Evolutionary conservation across 148 eudicot genomes (phyloP), one percentile per base, ranked within the genome.

Genomic region (Heliosperma pusillum): DNA sequence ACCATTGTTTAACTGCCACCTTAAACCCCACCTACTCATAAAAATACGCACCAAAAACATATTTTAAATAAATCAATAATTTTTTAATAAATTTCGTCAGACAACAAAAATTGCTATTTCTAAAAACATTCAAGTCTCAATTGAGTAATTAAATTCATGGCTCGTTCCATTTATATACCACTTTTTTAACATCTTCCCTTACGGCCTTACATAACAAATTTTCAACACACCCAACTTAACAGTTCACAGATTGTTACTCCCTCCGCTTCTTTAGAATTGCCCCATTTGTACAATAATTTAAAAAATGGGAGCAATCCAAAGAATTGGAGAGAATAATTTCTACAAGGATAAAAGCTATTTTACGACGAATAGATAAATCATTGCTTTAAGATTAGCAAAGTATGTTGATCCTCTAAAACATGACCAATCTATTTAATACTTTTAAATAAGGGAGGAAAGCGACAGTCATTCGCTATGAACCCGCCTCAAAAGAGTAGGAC

Each of bases 1-100:
- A 65, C 66, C 69, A 30, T 7, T 65, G 47, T 65, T 42, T 30
- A 30, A 65, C 67, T 65, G 69, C 69, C 36, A 30, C 69, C 69
- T 65, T 65, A 65, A 65, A 65, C 69, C 69, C 69, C 69, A 65
- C 69, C 69, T 30, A 1, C 45, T 22, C 47, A 15, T 30, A 17
- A 65, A 65, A 20, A 33, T 4, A 33, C 2, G 5, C 40, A 21
- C 36, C 45, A 30, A 65, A 30, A 65, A 6, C 69, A 65, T 65
- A 65, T 29, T 33, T 33, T 17, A 22, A 59, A 21, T 22, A 11
- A 59, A 20, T 22, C 11, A 59, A 12, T 3, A 26, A 61, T 24
- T 24, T 11, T 61, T 12, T 50, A 16, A 50, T 50, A 61, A 61
- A 24, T 25, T 21, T 11, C 66, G 12, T 61, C 66, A 61, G 19